Base-by-base conservation (phyloP, 2,329 filamentous ascomycete species). In the Diaporthe longicolla region DNA sequence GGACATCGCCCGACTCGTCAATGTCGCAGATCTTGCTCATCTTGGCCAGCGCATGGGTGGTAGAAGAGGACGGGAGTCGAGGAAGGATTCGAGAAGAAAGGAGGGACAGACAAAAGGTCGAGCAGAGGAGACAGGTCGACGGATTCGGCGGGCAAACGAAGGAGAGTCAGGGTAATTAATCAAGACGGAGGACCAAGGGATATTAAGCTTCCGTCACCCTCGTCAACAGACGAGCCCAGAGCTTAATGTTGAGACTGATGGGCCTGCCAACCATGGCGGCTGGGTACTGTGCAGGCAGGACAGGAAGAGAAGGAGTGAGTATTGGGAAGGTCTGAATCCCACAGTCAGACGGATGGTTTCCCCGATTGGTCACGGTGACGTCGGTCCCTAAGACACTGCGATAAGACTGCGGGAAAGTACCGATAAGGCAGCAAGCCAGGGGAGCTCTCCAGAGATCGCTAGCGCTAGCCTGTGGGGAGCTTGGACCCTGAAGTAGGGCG, bases 1-100 rank as follows among this genome's bases (percentile, higher is more conserved):
- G 79, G 76, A 83, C 80, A 72, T 82, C 79, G 76, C 82, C 82
- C 76, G 82, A 82, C 76, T 81, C 79, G 77, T 84, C 81, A 70
- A 84, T 81, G 75, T 84, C 82, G 76, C 78, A 82, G 75, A 81
- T 77, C 73, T 77, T 78, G 71, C 74, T 81, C 80, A 82, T 82
- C 61, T 69, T 78, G 75, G 55, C 48, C 54, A 24, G 40, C 55
- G n/a, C 45, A 57, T 24, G 26, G 32, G 21, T 43, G 52, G 26
- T 9, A 13, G 48, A 17, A 1, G 24, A 17, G 29, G n/a, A n/a
- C 15, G 40, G 35, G 9, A 19, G 48, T 7, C 1, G 24, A n/a
- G 29, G 17, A 21, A 8, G 24, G n/a, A 35, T 35, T 45, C 45
- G 29, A 21, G n/a, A 48, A 48, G 45, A 32, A 63, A 21, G 19